These are phyloP conservation scores for Pythium graminicola DNA, from an alignment of 352 stramenopile species.

Conservation along the genomic window DNA sequence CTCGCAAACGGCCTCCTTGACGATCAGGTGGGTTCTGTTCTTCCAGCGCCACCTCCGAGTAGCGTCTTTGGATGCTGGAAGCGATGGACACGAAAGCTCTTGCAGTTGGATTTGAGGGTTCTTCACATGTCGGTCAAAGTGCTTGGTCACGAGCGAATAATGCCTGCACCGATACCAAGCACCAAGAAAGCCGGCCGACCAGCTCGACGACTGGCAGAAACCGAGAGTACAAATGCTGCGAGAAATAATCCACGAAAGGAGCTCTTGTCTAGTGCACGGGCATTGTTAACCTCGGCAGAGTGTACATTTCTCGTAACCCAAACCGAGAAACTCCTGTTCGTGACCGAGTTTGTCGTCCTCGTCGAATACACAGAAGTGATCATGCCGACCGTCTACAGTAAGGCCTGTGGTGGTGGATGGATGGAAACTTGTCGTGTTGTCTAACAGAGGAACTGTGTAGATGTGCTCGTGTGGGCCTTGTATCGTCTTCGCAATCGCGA, in stretches of 20 bases:
- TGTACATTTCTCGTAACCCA: constrained; percentile 2
- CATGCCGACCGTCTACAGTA: constrained; percentile 27
- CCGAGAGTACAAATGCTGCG: background rate
- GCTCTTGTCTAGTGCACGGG: background rate
- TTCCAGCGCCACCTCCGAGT: no score
- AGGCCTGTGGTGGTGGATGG: no score
- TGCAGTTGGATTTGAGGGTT: no score
- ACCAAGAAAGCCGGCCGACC: no score
- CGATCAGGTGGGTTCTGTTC: no score
- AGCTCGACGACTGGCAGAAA: background rate
- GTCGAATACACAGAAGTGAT: constrained; percentile 36
- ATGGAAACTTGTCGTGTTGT: no score
- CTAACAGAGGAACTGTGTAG: background rate
- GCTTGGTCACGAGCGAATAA: no score
- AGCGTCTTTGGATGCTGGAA: no score
- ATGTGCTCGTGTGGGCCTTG: constrained; percentile 21
- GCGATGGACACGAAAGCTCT: no score
- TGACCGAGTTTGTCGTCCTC: constrained; percentile 31
- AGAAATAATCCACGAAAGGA: background rate
- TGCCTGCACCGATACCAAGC: no score
- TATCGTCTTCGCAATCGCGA: constrained; percentile 16
- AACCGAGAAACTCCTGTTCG: constrained; percentile 23
- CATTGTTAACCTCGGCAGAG: background rate
- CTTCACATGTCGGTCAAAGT: no score
- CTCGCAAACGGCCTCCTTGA: no score